Conservation (phyloP, 2,329 filamentous ascomycete genomes). For the Chaetomium sp. region DNA sequence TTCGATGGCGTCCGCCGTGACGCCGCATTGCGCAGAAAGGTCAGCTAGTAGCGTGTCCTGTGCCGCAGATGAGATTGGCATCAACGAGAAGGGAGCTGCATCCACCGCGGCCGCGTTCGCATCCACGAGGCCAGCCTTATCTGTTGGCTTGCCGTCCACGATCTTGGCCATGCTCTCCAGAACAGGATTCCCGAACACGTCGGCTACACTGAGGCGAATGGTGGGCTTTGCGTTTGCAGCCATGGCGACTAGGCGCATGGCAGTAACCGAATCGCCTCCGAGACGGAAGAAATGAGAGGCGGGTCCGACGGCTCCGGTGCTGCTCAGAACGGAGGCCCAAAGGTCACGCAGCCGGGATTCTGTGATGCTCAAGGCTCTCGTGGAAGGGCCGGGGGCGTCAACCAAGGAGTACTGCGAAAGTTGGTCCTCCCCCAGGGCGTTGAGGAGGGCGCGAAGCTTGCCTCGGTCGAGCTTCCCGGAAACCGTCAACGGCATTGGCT, state of each 20-base stretch:
- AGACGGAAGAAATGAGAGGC: slow-evolving; percentile 42
- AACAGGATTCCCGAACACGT: slow-evolving; percentile 29
- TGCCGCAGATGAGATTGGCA: slow-evolving; percentile 40
- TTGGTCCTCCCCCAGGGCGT: too few relatives aligned
- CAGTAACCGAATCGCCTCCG: slow-evolving; percentile 41
- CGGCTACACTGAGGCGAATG: slow-evolving; percentile 25
- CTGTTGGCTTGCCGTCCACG: too few relatives aligned
- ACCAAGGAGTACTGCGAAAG: too few relatives aligned
- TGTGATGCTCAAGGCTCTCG: not conserved
- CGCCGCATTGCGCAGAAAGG: too few relatives aligned
- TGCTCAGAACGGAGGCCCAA: slow-evolving; percentile 12
- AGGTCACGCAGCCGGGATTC: not conserved
- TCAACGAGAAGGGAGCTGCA: not conserved
- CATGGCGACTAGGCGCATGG: slow-evolving; percentile 49
- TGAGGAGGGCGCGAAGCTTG: too few relatives aligned
- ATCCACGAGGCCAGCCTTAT: too few relatives aligned
- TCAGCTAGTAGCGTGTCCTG: too few relatives aligned
- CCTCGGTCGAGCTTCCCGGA: too few relatives aligned
- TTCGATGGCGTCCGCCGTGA: too few relatives aligned
- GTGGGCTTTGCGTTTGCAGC: slow-evolving; percentile 24
- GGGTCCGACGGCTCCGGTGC: slow-evolving; percentile 18
- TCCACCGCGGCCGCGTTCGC: slow-evolving; percentile 30
- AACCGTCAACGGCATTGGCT: too few relatives aligned
- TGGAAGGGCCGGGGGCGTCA: not conserved
- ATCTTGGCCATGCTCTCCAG: slow-evolving; percentile 28